These are phyloP conservation scores for Beauveria sp. DNA, from an alignment of 2,329 filamentous ascomycete species.

Conservation along the genomic window DNA sequence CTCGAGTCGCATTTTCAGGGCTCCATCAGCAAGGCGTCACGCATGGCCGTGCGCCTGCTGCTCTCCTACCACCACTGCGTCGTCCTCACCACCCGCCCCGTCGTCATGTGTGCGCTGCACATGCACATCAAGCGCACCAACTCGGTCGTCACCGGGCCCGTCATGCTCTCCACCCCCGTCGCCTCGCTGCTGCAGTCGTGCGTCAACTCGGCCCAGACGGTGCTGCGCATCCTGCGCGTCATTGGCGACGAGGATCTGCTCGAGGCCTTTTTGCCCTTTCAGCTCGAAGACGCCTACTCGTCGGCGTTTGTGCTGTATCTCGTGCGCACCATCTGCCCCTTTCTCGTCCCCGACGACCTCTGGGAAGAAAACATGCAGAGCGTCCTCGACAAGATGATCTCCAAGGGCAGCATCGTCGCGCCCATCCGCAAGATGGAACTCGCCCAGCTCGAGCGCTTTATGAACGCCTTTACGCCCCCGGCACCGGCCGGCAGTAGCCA, in stretches of 20 bases:
- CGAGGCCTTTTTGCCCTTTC: slow-evolving; percentile 32
- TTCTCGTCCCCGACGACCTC: slow-evolving; percentile 24
- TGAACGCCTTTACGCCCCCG: slow-evolving; percentile 21
- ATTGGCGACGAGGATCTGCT: slow-evolving; percentile 24
- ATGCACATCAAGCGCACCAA: slow-evolving; percentile 23
- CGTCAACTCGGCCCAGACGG: slow-evolving; percentile 22
- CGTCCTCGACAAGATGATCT: slow-evolving; percentile 30
- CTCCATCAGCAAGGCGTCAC: slow-evolving; percentile 22
- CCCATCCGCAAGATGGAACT: slow-evolving; percentile 30
- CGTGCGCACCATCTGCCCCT: slow-evolving; percentile 25
- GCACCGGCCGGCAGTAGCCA: slow-evolving; percentile 10
- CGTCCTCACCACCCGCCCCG: slow-evolving; percentile 22
- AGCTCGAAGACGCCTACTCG: slow-evolving; percentile 34
- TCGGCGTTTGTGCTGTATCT: slow-evolving; percentile 33
- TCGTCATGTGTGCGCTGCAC: slow-evolving; percentile 26
- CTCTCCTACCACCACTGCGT: slow-evolving; percentile 23
- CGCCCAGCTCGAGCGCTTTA: slow-evolving; percentile 28
- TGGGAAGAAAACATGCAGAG: slow-evolving; percentile 29
- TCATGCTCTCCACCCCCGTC: slow-evolving; percentile 19
- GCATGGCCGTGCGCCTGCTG: slow-evolving; percentile 19
- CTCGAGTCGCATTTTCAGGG: slow-evolving; percentile 22
- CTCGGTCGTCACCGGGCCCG: slow-evolving; percentile 12
- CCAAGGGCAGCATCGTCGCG: slow-evolving; percentile 30
- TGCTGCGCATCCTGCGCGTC: slow-evolving; percentile 19
- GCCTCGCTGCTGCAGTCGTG: slow-evolving; percentile 23